Base-by-base conservation (phyloP, 208 protist species). In the Acanthamoeba comandoni region DNA sequence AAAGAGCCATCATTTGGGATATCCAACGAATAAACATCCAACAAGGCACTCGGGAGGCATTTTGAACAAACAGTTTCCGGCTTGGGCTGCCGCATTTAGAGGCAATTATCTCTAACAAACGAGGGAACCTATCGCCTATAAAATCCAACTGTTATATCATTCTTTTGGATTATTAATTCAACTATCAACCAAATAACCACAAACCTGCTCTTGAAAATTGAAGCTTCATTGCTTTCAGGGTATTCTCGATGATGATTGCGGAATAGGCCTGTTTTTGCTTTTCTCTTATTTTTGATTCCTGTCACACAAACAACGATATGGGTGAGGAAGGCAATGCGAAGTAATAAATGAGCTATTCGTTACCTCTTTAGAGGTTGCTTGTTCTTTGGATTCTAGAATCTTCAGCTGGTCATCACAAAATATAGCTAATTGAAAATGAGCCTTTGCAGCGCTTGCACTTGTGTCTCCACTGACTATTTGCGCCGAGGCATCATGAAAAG, bases 1-100 rank as follows among this genome's bases (percentile, higher is more conserved):
- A 22, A 31, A 93, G 70, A 8, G 93, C 85, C 24, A 97, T 89
- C 35, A 97, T 95, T 89, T 97, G 96, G 60, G 94, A 93, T 31
- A 94, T 92, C 95, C 95, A 97, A 64, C 91, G 69, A 26, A 95
- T 93, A 70, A 96, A 94, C 70, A 96, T 93, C 94, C 93, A 96
- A 62, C 64, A 67, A 13, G 94, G 94, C n/a, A 95, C 91, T 17
- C 49, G 53, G 17, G 60, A 55, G 3, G 82, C 62, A 29, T 80
- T 17, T n/a, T 89, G 49, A 35, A 70, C 52, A 64, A 95, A 94
- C 8, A 75, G 43, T 53, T 75, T 71, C 62, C 31, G 65, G 62
- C 64, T 53, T n/a, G 62, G 53, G 57, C 43, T 24, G 0, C 31
- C 55, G 3, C 24, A n/a, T 17, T 86, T 71, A 15, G 90, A 80